These are phyloP conservation scores for Vigna angularis DNA, from an alignment of 306 rosid species.

Conservation along the genomic window DNA sequence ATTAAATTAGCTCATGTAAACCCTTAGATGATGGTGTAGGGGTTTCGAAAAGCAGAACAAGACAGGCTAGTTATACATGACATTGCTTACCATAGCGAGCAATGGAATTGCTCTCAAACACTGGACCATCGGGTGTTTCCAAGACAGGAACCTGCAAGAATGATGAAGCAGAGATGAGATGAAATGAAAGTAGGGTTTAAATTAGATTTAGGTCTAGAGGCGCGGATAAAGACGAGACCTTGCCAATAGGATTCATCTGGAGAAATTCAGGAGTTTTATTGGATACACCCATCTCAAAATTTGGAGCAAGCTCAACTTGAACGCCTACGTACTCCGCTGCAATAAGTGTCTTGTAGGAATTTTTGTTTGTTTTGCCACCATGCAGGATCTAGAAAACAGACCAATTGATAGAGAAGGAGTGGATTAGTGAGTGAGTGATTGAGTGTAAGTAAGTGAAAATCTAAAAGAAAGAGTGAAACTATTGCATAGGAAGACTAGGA, in stretches of 20 bases:
- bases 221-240: slow-evolving; percentile 49
- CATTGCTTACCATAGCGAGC: slow-evolving; percentile 70
- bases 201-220: neutral
- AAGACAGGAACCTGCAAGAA: slow-evolving; percentile 70
- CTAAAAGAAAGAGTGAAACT: neutral
- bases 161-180: neutral
- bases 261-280: slow-evolving; percentile 81
- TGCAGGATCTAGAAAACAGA: slow-evolving; percentile 65
- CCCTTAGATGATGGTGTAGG: neutral
- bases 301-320: slow-evolving; percentile 55
- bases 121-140: slow-evolving; percentile 81
- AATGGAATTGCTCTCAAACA: slow-evolving; percentile 91
- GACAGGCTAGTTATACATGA: neutral
- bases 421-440: neutral
- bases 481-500: neutral
- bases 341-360: slow-evolving; percentile 66
- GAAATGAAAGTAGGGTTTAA: neutral
- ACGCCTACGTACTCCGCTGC: slow-evolving; percentile 69
- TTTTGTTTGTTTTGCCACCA: slow-evolving; percentile 62
- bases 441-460: neutral
- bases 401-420: neutral
- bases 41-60: neutral
- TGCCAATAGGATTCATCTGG: slow-evolving; percentile 86
- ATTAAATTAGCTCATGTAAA: slow-evolving; percentile 1
- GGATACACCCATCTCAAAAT: slow-evolving; percentile 77